phyloP scores from a whole-genome alignment of 805 yeast genomes.

The Candida germanica region DNA sequence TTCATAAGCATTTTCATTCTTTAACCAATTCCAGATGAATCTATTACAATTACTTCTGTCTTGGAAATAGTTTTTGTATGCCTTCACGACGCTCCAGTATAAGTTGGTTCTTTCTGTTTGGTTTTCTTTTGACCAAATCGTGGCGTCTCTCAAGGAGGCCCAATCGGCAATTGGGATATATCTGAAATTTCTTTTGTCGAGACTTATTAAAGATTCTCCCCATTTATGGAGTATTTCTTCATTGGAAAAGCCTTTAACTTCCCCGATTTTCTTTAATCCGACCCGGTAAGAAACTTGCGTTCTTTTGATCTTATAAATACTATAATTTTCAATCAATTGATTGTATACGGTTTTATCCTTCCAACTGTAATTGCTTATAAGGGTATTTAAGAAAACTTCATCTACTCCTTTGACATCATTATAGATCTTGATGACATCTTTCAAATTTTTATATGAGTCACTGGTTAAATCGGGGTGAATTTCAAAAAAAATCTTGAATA shows the following conservation, averaged over 20 bases:
- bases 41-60: conserved; percentile 31
- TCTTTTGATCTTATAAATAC: conserved; percentile 52
- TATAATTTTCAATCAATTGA: conserved; percentile 59
- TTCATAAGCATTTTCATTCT: conserved; percentile 16
- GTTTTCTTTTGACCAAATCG: conserved; percentile 44
- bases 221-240: conserved; percentile 56
- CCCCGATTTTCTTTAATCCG: conserved; percentile 67
- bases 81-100: conserved; percentile 53
- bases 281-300: conserved; percentile 73
- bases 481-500: conserved; percentile 66
- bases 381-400: conserved; percentile 78
- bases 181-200: conserved; percentile 53
- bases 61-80: conserved; percentile 43
- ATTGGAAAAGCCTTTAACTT: conserved; percentile 48
- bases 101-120: conserved; percentile 46
- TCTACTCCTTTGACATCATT: conserved; percentile 58
- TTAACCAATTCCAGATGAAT: conserved; percentile 24
- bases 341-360: conserved; percentile 61
- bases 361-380: conserved; percentile 69
- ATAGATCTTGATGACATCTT: conserved; percentile 54
- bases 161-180: conserved; percentile 82
- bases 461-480: conserved; percentile 48
- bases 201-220: conserved; percentile 45
- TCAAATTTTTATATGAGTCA: conserved; percentile 56
- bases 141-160: conserved; percentile 80